Percentiles rank a stretch among this genome's conserved stretches.
Evolutionary conservation across 2,329 filamentous ascomycete genomes (phyloP).

Genomic region (Clarireedia sp.): DNA sequence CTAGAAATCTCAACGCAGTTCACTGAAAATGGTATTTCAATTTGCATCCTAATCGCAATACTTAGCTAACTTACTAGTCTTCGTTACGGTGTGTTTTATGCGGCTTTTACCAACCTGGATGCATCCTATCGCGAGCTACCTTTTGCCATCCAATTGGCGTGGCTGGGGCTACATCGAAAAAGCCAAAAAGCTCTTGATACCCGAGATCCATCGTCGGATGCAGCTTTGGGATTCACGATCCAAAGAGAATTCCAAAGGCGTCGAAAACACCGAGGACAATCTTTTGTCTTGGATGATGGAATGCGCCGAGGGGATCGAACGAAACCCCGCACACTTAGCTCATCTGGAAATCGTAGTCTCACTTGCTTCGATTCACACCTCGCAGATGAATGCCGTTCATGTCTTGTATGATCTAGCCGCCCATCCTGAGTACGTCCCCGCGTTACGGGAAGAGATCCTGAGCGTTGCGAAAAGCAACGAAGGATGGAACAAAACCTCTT

Average conservation of each 20-base stretch:
- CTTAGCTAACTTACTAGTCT: not conserved
- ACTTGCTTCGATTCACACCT: conserved; percentile 17
- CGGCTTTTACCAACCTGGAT: not conserved
- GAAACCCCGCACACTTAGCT: not conserved
- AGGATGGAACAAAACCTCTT: conserved; percentile 1
- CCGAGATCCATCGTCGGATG: not conserved
- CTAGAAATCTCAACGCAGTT: conserved; percentile 2
- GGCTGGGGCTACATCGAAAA: not conserved
- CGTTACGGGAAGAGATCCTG: conserved; percentile 26
- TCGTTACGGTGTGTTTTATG: not conserved
- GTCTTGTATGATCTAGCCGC: conserved; percentile 20
- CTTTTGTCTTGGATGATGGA: not conserved
- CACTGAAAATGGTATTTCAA: conserved; percentile 1
- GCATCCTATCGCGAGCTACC: not conserved
- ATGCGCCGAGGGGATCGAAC: not conserved
- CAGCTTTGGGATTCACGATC: not conserved
- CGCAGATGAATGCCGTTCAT: conserved; percentile 22
- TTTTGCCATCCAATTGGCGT: not conserved
- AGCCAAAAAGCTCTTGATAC: not conserved
- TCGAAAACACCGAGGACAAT: not conserved
- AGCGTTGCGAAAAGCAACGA: not conserved
- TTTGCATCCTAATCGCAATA: not conserved
- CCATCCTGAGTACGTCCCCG: conserved; percentile 9
- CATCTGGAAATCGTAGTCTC: conserved; percentile 1
- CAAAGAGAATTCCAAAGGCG: not conserved